Evolutionary conservation across 495 filamentous ascomycete genomes (phyloP), one percentile per base, ranked within the genome.

Genomic region (Coniosporium apollinis): DNA sequence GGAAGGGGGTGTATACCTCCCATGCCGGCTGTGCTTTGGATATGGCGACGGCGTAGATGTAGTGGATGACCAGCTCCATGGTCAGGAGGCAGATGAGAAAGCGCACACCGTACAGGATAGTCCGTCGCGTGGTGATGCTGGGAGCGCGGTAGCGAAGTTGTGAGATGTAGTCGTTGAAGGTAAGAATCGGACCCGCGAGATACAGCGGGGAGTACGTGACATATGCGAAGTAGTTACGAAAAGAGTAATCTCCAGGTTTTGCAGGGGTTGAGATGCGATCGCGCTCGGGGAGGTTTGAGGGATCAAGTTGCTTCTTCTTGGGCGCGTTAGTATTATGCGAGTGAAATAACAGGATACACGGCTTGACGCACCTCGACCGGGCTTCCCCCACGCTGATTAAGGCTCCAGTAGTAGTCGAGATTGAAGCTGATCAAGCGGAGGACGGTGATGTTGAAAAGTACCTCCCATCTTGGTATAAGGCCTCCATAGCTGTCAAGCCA

Each of bases 281-380:
- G 44, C 79, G 65, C 47, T 96, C 91, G 9, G 82, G 86, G 11
- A 96, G 67, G 44, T 72, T 67, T 30, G 80, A 61, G 13, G 79
- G 79, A 65, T 96, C 85, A 34, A 92, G 69, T 65, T 89, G 81
- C 54, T 94, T 96, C 86, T 94, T 96, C 91, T 96, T 93, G 59
- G 64, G 66, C 44, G 59, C 47, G 64, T 85, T 61, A 82, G 80
- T 56, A 37, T 39, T 33, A 30, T 18, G 29, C 32, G 31, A 34
- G 7, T 19, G 26, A 22, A 32, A 20, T 15, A 25, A 36, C 14
- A 33, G 18, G n/a, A 22, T 29, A 32, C 19, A 22, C 22, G 36
- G 36, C 19, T 34, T 4, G 19, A 50, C 74, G 55, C 68, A 97
- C 89, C 82, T 97, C 87, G 30, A 94, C 55, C 15, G 79, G 69